These are phyloP conservation scores for Talaromyces atroroseus DNA, from an alignment of 2,329 filamentous ascomycete species.

Conservation along the genomic window DNA sequence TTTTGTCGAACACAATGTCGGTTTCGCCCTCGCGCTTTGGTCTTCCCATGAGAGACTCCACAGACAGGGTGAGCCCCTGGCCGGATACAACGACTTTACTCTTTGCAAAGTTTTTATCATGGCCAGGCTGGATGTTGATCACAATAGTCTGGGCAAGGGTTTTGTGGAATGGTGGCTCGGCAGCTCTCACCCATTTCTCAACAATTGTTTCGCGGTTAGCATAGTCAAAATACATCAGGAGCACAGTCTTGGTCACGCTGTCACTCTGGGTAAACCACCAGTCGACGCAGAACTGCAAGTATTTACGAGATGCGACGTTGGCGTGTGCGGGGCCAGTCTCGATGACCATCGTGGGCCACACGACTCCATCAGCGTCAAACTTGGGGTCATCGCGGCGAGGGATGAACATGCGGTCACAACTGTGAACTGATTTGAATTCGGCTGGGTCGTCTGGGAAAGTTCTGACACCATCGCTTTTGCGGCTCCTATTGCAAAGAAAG, in stretches of 20 bases:
- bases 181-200: slow-evolving; percentile 6
- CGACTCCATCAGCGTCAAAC: neutral
- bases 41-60: slow-evolving; percentile 5
- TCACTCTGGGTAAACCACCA: slow-evolving; percentile 12
- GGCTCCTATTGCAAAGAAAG: neutral
- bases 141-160: neutral
- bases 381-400: neutral
- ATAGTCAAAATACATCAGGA: slow-evolving; percentile 10
- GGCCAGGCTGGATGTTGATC: neutral
- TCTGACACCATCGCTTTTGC: neutral
- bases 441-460: neutral
- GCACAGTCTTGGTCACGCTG: neutral
- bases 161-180: slow-evolving; percentile 4
- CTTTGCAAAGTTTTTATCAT: neutral
- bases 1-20: slow-evolving; percentile 8
- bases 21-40: neutral
- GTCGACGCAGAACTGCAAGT: slow-evolving; percentile 6
- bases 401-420: slow-evolving; percentile 8
- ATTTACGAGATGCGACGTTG: slow-evolving; percentile 3
- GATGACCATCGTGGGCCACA: slow-evolving; percentile 8
- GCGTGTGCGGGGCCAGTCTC: neutral
- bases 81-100: neutral
- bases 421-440: neutral
- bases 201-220: neutral
- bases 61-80: neutral